Base-by-base conservation (phyloP, 2,329 filamentous ascomycete genomes). In the Drechslerella dactyloides region DNA sequence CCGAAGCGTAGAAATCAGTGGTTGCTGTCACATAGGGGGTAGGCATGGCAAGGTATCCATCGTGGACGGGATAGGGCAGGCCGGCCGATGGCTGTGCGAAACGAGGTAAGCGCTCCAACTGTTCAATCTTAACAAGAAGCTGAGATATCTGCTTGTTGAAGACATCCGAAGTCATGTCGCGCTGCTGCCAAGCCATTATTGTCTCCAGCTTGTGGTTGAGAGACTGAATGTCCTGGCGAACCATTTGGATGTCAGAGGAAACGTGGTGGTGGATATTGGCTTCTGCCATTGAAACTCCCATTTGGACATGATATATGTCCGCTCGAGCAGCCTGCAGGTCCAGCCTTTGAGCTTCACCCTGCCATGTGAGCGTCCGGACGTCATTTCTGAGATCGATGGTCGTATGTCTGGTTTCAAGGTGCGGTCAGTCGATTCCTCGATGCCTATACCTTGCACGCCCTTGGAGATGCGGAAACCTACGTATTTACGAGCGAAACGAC, bases 401-500 rank as follows among this genome's bases (percentile, higher is more conserved):
- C 21, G 61, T 27, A 53, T 72, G 68, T 44, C 68, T 72, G 46
- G 24, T 10, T 35, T 21, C 33, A 30, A 33, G 30, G n/a, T 15
- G 21, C 42, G 5, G 53, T 65, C 23, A 65, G 56, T 21, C 10
- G 7, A 37, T 11, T 33, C 24, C 15, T 19, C 8, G 30, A n/a
- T 7, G n/a, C n/a, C 23, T 8, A 17, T 5, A 54, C n/a, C n/a
- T 17, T 17, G 15, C 11, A 44, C 4, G 13, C 11, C 15, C 15
- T 15, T 44, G 15, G 17, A 44, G 15, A 3, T 4, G 13, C 13
- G 13, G 17, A 4, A 44, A 72, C 68, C 42, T 72, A 72, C 68
- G 68, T 65, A 65, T 72, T 72, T 27, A 72, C 68, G 56, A 72
- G 59, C 17, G 68, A 64, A 15, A 72, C 68, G 23, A 72, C 68